Percentiles rank a stretch among this genome's conserved stretches.
phyloP scores from a whole-genome alignment of 1,139 yeast species.

The Pneumocystis murina region DNA sequence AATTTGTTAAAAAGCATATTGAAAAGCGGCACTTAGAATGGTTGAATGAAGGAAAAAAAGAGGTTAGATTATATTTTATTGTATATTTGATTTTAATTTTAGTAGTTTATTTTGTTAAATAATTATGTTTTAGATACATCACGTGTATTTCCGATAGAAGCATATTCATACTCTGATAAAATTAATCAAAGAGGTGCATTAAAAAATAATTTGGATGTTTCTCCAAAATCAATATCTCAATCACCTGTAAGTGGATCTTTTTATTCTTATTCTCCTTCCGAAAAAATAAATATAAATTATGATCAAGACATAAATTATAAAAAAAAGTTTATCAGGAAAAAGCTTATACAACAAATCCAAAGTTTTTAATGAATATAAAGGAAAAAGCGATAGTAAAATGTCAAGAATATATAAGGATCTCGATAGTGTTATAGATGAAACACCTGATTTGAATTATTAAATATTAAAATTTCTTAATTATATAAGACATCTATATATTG shows the following conservation, averaged over 20 bases:
- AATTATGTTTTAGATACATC: neutral
- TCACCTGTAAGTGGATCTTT: neutral
- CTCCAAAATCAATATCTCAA: neutral
- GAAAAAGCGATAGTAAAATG: neutral
- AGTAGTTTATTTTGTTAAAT: neutral
- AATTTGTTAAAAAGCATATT: constrained; percentile 17
- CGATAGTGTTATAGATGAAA: neutral
- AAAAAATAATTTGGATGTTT: neutral
- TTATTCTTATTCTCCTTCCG: neutral
- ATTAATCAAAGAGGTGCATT: neutral
- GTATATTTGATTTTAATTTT: constrained; percentile 12
- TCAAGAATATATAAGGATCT: neutral
- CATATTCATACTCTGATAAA: neutral
- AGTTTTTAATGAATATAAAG: neutral
- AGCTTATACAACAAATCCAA: neutral
- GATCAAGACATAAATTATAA: neutral
- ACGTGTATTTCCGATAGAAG: neutral
- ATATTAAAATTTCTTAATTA: neutral
- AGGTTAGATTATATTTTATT: constrained; percentile 10
- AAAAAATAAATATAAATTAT: neutral
- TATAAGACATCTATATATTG: neutral
- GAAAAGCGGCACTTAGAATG: constrained; percentile 16
- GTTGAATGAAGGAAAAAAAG: constrained; percentile 10
- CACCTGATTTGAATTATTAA: neutral
- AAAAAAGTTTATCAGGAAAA: neutral